These are phyloP conservation scores for Aspergillus costaricaensis DNA, from an alignment of 2,329 filamentous ascomycete species.

Conservation along the genomic window DNA sequence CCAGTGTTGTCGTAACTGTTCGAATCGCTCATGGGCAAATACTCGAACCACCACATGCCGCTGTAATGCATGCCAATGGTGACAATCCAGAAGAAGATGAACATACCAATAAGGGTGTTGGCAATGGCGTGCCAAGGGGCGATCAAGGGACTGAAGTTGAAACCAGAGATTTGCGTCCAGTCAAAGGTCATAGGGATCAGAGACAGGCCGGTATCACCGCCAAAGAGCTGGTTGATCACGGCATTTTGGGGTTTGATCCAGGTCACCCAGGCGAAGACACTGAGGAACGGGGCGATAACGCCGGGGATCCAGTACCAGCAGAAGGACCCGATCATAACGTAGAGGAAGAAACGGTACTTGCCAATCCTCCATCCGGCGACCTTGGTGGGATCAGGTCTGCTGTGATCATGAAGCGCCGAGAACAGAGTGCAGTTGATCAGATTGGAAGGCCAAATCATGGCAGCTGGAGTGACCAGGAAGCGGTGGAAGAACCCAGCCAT, in stretches of 20 bases:
- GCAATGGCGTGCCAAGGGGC: conserved; percentile 74
- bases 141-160: conserved; percentile 67
- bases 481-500: conserved; percentile 68
- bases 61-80: conserved; percentile 65
- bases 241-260: conserved; percentile 71
- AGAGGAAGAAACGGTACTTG: conserved; percentile 65
- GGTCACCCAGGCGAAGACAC: conserved; percentile 69
- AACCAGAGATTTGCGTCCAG: conserved; percentile 73
- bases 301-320: conserved; percentile 70
- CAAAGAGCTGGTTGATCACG: conserved; percentile 72
- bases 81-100: conserved; percentile 65
- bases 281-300: conserved; percentile 68
- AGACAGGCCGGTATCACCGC: conserved; percentile 66
- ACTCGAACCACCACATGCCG: conserved; percentile 65
- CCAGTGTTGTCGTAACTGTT: conserved; percentile 73
- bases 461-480: conserved; percentile 58
- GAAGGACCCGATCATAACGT: conserved; percentile 60
- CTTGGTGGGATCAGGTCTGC: conserved; percentile 56
- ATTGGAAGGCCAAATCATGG: conserved; percentile 74
- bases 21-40: conserved; percentile 69
- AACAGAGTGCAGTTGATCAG: conserved; percentile 68
- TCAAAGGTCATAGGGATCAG: conserved; percentile 74
- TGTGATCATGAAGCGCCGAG: conserved; percentile 71
- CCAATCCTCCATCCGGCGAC: conserved; percentile 66
- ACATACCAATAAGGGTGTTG: conserved; percentile 69